Evolutionary conservation across 2,329 filamentous ascomycete genomes (phyloP).

Genomic region (Trichothecium sympodiale): DNA sequence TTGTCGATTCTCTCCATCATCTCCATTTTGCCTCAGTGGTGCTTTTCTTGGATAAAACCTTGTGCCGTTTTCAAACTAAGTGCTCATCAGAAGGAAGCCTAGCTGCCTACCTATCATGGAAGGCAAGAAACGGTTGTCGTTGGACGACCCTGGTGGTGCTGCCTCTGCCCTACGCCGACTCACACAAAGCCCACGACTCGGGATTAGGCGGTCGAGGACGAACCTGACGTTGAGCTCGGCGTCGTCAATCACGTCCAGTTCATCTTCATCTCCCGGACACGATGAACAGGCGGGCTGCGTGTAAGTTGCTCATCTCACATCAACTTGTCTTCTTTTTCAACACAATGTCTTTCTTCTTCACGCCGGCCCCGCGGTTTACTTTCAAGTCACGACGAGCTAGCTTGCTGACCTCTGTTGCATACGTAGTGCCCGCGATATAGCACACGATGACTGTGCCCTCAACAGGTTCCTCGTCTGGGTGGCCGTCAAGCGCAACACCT

Average conservation of each 20-base stretch:
- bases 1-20: no score
- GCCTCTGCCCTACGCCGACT: constrained; percentile 6
- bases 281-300: constrained; percentile 6
- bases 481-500: constrained; percentile 42
- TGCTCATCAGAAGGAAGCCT: no score
- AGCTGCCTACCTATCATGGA: constrained; percentile 4
- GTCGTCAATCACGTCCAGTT: constrained; percentile 3
- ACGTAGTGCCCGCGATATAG: constrained; percentile 30
- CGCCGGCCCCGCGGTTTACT: no score
- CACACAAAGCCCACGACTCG: constrained; percentile 7
- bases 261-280: constrained; percentile 4
- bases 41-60: no score
- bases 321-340: not conserved
- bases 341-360: no score
- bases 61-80: no score
- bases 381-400: no score
- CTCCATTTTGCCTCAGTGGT: no score
- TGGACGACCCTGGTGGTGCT: constrained; percentile 7
- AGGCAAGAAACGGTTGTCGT: constrained; percentile 4
- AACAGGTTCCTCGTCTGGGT: constrained; percentile 47
- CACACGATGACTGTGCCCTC: constrained; percentile 37
- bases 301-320: no score
- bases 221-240: constrained; percentile 2
- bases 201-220: constrained; percentile 4
- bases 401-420: constrained; percentile 2